Base-by-base conservation (phyloP, 192 early-diverging fungal genomes). In the Linderina pennispora region DNA sequence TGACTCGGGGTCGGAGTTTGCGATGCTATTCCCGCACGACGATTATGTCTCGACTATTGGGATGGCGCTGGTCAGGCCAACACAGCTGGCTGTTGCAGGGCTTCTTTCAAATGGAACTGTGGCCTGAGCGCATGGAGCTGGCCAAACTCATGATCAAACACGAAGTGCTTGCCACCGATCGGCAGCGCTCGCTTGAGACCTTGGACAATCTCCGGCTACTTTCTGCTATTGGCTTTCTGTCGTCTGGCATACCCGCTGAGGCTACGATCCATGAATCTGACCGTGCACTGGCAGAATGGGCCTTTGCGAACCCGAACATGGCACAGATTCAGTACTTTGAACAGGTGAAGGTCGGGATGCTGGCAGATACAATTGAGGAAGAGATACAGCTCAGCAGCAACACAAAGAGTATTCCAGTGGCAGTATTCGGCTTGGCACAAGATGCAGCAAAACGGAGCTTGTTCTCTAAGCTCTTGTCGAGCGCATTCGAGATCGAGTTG, bases 281-380 rank as follows among this genome's bases (percentile, higher is more conserved):
- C 52, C 45, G 59, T 26, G 45, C 35, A 4, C 18, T 33, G 0
- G 36, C 47, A 4, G 56, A 58, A 20, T 66, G 63, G 63, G 56
- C 51, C 3, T 16, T 58, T 3, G 44, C 36, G 4, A 50, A 41
- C 38, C 47, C 63, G 3, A 40, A 50, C 21, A 24, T 66, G 18
- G 51, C 47, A 19, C 63, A 66, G 20, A 56, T 56, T 0, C 63
- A 66, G 56, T 66, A 42, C 9, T 58, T 54, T 47, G 63, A 66
- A 25, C 19, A 33, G 19, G 19, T 28, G 25, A 50, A 55, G 26
- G 41, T 47, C n/a, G n/a, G n/a, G n/a, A n/a, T n/a, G n/a, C n/a
- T n/a, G n/a, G n/a, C n/a, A n/a, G n/a, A n/a, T n/a, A n/a, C n/a
- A n/a, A n/a, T n/a, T n/a, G n/a, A n/a, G n/a, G n/a, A n/a, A n/a